phyloP scores from a whole-genome alignment of 352 stramenopile species.

The Albugo candida region DNA sequence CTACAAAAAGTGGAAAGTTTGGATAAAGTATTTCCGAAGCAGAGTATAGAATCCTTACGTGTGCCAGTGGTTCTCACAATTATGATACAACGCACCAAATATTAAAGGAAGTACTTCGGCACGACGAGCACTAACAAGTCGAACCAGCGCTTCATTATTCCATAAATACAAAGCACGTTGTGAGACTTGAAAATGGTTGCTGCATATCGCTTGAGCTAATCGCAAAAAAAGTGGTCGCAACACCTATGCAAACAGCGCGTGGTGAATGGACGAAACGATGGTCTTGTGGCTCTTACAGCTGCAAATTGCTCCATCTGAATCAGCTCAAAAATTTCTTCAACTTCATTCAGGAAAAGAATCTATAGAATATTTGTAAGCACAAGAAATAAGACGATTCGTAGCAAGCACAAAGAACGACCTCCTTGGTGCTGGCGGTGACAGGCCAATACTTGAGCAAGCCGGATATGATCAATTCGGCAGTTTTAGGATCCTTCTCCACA shows the following conservation, averaged over 20 bases:
- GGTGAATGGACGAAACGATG: not conserved
- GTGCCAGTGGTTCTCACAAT: slow-evolving; percentile 83
- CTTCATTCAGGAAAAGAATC: slow-evolving; percentile 93
- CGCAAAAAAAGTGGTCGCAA: slow-evolving; percentile 58
- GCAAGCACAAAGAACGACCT: slow-evolving; percentile 16
- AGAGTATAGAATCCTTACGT: slow-evolving; percentile 8
- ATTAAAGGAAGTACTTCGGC: slow-evolving; percentile 74
- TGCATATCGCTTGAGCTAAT: slow-evolving; percentile 76
- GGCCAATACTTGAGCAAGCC: slow-evolving; percentile 91
- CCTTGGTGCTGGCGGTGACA: slow-evolving; percentile 82
- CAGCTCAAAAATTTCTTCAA: slow-evolving; percentile 97
- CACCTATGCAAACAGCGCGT: slow-evolving; percentile 15
- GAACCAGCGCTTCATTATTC: slow-evolving; percentile 96
- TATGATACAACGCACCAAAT: slow-evolving; percentile 32
- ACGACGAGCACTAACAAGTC: slow-evolving; percentile 59
- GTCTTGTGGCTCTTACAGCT: slow-evolving; percentile 1
- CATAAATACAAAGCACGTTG: slow-evolving; percentile 96
- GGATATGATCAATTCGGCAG: slow-evolving; percentile 85
- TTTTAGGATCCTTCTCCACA: slow-evolving; percentile 96
- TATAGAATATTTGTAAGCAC: slow-evolving; percentile 13
- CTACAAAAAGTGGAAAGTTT: slow-evolving; percentile 4
- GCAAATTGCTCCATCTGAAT: slow-evolving; percentile 70
- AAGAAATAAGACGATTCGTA: not conserved
- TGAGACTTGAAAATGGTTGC: slow-evolving; percentile 90
- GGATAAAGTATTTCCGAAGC: not conserved